phyloP scores from a whole-genome alignment of 1,139 yeast genomes.

The Suhomyces guaymorum region DNA sequence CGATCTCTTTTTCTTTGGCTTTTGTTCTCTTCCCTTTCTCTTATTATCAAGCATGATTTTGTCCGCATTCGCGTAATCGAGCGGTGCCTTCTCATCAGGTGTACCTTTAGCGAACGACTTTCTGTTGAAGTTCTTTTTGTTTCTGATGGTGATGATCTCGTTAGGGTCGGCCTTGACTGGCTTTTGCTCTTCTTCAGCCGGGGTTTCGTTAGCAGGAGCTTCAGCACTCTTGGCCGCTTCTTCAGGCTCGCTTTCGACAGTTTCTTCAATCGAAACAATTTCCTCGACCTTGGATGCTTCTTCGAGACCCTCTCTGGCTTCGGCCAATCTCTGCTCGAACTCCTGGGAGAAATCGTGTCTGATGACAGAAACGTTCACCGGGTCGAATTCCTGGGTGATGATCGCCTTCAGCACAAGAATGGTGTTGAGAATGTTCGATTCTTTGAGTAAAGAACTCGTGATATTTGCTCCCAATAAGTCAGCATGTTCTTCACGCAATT shows the following conservation, averaged over 20 bases:
- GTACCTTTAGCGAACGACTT: conserved; percentile 12
- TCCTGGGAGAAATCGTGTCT: conserved; percentile 23
- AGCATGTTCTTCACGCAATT: conserved; percentile 8
- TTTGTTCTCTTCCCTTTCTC: conserved; percentile 15
- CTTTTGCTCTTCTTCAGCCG: conserved; percentile 1
- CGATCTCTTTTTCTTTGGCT: conserved; percentile 46
- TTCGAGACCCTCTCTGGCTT: conserved; percentile 21
- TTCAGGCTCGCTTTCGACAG: conserved; percentile 10
- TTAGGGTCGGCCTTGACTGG: conserved; percentile 30
- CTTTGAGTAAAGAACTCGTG: conserved; percentile 13
- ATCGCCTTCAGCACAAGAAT: conserved; percentile 6
- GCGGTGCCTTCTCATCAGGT: conserved; percentile 13
- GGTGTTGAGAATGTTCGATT: conserved; percentile 18
- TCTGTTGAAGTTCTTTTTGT: conserved; percentile 24
- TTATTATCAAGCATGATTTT: conserved; percentile 42
- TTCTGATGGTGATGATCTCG: conserved; percentile 58
- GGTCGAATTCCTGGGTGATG: conserved; percentile 25
- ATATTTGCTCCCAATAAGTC: conserved; percentile 5
- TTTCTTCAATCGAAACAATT: conserved; percentile 3
- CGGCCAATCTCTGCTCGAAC: conserved; percentile 18
- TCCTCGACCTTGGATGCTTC: conserved; percentile 15
- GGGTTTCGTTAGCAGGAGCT: conserved; percentile 3
- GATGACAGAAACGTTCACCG: conserved; percentile 16
- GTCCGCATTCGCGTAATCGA: conserved; percentile 53
- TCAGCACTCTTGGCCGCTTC: conserved; percentile 7